phyloP scores from a whole-genome alignment of 371 early-diverging fungal genomes.

The Rhizopus sp. region DNA sequence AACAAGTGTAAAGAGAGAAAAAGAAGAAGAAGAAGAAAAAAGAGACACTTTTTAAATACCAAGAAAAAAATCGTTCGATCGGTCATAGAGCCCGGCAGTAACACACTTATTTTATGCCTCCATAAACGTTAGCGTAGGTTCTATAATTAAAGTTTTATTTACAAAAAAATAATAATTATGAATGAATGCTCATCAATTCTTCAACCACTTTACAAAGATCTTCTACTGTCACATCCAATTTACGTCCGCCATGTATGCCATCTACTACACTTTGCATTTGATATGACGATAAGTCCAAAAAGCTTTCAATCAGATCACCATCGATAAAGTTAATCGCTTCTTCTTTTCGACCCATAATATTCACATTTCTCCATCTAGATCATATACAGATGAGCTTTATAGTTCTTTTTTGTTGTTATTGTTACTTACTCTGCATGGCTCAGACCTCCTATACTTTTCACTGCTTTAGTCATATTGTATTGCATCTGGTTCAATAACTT shows the following conservation, averaged over 20 bases:
- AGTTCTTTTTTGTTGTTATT: no score
- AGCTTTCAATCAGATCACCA: constrained; percentile 90
- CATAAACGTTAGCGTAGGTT: no score
- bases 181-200: constrained; percentile 51
- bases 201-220: constrained; percentile 54
- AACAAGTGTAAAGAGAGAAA: neutral
- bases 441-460: constrained; percentile 69
- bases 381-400: neutral
- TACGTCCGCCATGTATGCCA: constrained; percentile 48
- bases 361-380: constrained; percentile 69
- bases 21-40: neutral
- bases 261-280: constrained; percentile 67
- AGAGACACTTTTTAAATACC: neutral
- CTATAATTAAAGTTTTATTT: neutral
- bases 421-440: constrained; percentile 63
- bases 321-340: constrained; percentile 78
- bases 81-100: no score
- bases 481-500: constrained; percentile 73
- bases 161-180: constrained; percentile 19
- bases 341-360: constrained; percentile 55
- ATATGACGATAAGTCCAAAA: constrained; percentile 70
- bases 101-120: no score
- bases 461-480: constrained; percentile 62
- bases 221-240: constrained; percentile 45
- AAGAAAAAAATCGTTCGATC: no score